Conservation (phyloP, 352 stramenopile species). For the Phytopythium delawarense region DNA sequence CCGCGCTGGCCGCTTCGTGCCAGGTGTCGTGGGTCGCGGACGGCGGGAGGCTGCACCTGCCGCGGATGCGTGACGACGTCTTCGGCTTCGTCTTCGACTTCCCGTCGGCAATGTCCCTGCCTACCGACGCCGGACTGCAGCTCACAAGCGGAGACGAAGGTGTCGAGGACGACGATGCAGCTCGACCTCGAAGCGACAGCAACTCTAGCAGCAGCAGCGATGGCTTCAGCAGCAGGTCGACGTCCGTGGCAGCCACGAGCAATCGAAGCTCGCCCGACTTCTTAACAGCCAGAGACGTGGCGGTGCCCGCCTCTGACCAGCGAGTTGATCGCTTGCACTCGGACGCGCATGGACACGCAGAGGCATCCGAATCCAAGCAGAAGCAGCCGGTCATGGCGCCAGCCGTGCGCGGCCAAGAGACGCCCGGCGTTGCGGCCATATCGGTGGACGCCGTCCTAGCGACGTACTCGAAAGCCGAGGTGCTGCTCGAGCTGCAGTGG, state of each 20-base stretch:
- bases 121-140: neutral
- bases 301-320: slow-evolving; percentile 1
- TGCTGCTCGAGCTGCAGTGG: slow-evolving; percentile 56
- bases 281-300: slow-evolving; percentile 3
- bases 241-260: neutral
- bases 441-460: slow-evolving; percentile 36
- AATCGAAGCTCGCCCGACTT: neutral
- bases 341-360: slow-evolving; percentile 4
- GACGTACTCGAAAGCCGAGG: slow-evolving; percentile 43
- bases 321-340: neutral
- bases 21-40: slow-evolving; percentile 18
- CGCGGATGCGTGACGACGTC: slow-evolving; percentile 34
- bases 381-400: neutral
- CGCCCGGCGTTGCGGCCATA: neutral
- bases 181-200: neutral
- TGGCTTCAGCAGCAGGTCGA: neutral
- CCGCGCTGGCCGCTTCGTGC: neutral
- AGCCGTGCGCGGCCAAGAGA: neutral
- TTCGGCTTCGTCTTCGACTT: slow-evolving; percentile 32
- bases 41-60: slow-evolving; percentile 27
- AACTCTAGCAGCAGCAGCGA: neutral
- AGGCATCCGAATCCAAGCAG: slow-evolving; percentile 3
- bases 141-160: neutral
- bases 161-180: neutral
- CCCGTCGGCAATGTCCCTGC: neutral